A percentile compares a stretch with the other conserved stretches of the same genome.
Conservation (phyloP, 2,329 filamentous ascomycete species). For the Penicillium freii region DNA sequence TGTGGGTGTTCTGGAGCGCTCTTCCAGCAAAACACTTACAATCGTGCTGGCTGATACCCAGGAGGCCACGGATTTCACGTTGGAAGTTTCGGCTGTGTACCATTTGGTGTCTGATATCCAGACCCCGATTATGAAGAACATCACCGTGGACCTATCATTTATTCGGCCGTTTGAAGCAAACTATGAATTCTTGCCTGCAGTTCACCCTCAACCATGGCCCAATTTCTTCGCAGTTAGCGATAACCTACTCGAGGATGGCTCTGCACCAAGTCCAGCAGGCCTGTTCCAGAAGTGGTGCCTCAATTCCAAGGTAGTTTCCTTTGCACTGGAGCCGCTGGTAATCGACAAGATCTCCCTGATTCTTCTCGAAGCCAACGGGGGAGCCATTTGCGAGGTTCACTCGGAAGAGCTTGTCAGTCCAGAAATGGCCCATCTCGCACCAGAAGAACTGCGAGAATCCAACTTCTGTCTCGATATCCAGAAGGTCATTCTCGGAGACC, state of each 20-base stretch:
- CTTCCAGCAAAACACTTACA: slow-evolving; percentile 31
- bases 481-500: slow-evolving; percentile 78
- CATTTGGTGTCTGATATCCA: slow-evolving; percentile 74
- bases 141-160: slow-evolving; percentile 67
- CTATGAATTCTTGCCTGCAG: slow-evolving; percentile 77
- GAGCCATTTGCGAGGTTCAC: slow-evolving; percentile 56
- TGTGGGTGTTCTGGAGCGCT: slow-evolving; percentile 37
- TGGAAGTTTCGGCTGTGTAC: slow-evolving; percentile 74
- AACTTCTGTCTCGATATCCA: slow-evolving; percentile 72
- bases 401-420: slow-evolving; percentile 33
- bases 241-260: slow-evolving; percentile 30
- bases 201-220: slow-evolving; percentile 80
- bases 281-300: slow-evolving; percentile 80
- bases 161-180: slow-evolving; percentile 86
- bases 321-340: slow-evolving; percentile 63
- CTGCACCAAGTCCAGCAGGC: slow-evolving; percentile 51
- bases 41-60: slow-evolving; percentile 54
- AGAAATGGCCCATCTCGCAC: slow-evolving; percentile 50
- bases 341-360: slow-evolving; percentile 65
- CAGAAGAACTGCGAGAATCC: slow-evolving; percentile 68
- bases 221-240: slow-evolving; percentile 71
- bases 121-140: slow-evolving; percentile 74
- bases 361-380: slow-evolving; percentile 60
- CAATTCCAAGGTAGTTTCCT: slow-evolving; percentile 68
- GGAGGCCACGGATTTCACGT: slow-evolving; percentile 59